Conservation (phyloP, 139 green algal species). For the Closterium sp. region DNA sequence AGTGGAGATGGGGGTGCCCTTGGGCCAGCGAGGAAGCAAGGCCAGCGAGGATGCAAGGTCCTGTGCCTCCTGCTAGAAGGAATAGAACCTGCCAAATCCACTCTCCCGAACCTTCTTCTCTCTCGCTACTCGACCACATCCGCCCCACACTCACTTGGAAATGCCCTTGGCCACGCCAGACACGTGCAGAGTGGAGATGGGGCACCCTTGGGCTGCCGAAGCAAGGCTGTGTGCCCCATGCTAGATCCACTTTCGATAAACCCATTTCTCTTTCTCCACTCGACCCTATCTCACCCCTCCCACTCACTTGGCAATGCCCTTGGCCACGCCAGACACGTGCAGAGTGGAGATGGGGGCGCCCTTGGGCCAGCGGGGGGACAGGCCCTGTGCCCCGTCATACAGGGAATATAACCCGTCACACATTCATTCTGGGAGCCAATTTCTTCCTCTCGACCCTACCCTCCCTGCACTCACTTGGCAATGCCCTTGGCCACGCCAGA, state of each 20-base stretch:
- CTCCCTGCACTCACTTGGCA: slow-evolving; percentile 16
- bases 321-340: not conserved
- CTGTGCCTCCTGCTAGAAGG: slow-evolving; percentile 12
- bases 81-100: no score
- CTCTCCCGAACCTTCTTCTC: no score
- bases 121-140: no score
- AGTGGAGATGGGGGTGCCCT: not conserved
- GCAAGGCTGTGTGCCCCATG: no score
- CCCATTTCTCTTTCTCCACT: no score
- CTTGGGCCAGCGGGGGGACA: not conserved
- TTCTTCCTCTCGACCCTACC: no score
- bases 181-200: not conserved
- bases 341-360: not conserved
- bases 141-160: not conserved
- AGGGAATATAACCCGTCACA: no score
- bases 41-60: not conserved
- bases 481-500: slow-evolving; percentile 24
- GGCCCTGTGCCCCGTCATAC: not conserved
- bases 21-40: slow-evolving; percentile 1
- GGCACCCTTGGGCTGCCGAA: not conserved
- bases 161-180: slow-evolving; percentile 10
- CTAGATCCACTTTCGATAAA: no score
- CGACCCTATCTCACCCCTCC: no score
- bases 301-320: not conserved
- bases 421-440: no score